phyloP scores from a whole-genome alignment of 495 filamentous ascomycete genomes.

The Wilcoxina mikolae region DNA sequence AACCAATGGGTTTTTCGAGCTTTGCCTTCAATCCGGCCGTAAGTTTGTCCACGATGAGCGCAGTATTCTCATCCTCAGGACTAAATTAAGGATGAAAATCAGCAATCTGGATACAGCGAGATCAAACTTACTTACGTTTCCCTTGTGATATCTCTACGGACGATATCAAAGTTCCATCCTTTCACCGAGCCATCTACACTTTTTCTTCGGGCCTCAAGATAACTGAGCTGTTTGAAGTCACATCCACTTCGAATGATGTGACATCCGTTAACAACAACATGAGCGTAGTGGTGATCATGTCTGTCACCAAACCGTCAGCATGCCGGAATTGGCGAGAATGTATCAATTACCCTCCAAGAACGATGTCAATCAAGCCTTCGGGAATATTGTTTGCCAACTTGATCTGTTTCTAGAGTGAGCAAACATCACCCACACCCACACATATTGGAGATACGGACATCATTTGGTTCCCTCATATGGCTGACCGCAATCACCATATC shows the following conservation, averaged over 20 bases:
- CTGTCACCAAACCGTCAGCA: too few relatives aligned
- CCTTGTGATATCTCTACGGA: constrained; percentile 53
- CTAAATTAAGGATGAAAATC: constrained; percentile 29
- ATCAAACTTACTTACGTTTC: constrained; percentile 23
- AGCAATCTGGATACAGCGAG: not conserved
- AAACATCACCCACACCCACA: not conserved
- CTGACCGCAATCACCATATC: constrained; percentile 69
- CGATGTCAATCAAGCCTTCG: constrained; percentile 58
- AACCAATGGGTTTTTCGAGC: constrained; percentile 70
- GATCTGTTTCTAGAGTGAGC: constrained; percentile 29
- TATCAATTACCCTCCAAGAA: constrained; percentile 62
- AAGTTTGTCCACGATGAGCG: constrained; percentile 47
- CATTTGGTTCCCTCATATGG: constrained; percentile 75
- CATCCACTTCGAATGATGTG: constrained; percentile 71
- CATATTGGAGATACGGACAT: constrained; percentile 28
- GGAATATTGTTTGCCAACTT: constrained; percentile 59
- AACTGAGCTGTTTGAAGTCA: constrained; percentile 83
- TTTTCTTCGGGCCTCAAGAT: constrained; percentile 56
- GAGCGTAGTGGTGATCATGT: constrained; percentile 78
- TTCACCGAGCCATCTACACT: constrained; percentile 32
- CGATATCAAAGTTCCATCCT: constrained; percentile 64
- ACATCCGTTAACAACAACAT: constrained; percentile 56
- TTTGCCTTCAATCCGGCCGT: constrained; percentile 57
- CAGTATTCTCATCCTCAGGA: constrained; percentile 42
- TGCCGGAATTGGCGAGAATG: too few relatives aligned